Evolutionary conservation across 129 eudicot genomes (phyloP).

Genomic region (Kitagawia praeruptora): DNA sequence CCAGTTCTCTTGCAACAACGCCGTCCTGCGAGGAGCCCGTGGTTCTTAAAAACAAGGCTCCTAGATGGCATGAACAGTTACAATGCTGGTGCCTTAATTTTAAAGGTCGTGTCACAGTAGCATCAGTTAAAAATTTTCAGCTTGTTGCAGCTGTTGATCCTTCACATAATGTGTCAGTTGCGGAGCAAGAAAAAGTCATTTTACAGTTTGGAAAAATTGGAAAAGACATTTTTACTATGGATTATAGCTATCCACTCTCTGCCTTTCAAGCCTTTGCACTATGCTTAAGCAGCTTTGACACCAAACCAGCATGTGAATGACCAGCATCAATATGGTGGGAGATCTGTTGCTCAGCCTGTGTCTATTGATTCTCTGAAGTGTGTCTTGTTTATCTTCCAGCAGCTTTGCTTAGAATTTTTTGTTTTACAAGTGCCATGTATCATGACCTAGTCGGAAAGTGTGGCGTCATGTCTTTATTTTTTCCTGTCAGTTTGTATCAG

Average conservation of each 20-base stretch:
- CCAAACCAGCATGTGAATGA: constrained; percentile 97
- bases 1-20: constrained; percentile 22
- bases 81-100: constrained; percentile 98
- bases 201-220: constrained; percentile 94
- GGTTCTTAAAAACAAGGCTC: constrained; percentile 74
- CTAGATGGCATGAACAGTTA: constrained; percentile 95
- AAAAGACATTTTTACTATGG: constrained; percentile 93
- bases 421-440: neutral
- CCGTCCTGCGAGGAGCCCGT: constrained; percentile 37
- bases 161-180: constrained; percentile 51
- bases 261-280: constrained; percentile 96
- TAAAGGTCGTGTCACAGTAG: constrained; percentile 91
- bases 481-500: neutral
- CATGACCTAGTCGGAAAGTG: neutral
- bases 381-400: neutral
- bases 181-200: constrained; percentile 83
- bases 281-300: constrained; percentile 96
- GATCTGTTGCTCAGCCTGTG: neutral
- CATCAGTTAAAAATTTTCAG: constrained; percentile 96
- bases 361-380: neutral
- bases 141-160: constrained; percentile 80
- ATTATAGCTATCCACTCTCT: constrained; percentile 87
- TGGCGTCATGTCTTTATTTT: neutral
- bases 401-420: neutral
- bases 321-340: neutral